Conservation (phyloP, 495 filamentous ascomycete genomes). For the Parathielavia hyrcaniae region DNA sequence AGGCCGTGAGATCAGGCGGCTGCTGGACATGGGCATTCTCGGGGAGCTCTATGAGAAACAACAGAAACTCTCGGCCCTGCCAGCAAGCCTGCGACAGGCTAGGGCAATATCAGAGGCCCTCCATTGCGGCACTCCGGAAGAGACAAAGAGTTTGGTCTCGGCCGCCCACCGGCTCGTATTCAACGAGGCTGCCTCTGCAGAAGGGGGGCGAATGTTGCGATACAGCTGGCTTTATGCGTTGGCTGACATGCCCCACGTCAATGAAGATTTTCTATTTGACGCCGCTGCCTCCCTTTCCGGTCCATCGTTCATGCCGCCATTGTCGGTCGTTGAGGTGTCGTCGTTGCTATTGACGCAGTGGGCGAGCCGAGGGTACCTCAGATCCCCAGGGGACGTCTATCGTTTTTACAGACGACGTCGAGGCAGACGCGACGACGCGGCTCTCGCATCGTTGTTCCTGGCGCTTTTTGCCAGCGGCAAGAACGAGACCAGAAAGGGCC, state of each 20-base stretch:
- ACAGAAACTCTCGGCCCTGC: background rate
- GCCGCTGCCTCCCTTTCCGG: conserved; percentile 8
- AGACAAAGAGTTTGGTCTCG: conserved; percentile 16
- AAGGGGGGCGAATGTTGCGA: conserved; percentile 4
- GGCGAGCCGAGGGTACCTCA: conserved; percentile 26
- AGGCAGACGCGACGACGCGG: conserved; percentile 15
- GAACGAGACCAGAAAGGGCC: background rate
- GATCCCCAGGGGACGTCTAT: background rate
- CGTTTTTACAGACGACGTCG: conserved; percentile 7
- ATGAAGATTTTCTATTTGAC: conserved; percentile 17
- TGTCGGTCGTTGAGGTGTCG: conserved; percentile 22
- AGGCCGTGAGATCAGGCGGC: background rate
- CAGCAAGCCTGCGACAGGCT: conserved; percentile 5
- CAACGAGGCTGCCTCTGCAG: background rate
- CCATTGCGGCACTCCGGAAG: conserved; percentile 2
- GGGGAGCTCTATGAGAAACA: background rate
- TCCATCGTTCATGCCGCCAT: background rate
- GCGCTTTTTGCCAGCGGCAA: conserved; percentile 16
- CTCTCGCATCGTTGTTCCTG: conserved; percentile 27
- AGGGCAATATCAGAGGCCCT: conserved; percentile 11
- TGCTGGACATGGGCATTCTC: conserved; percentile 7
- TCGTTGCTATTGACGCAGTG: conserved; percentile 28
- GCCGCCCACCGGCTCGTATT: conserved; percentile 17
- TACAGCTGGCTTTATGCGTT: conserved; percentile 30
- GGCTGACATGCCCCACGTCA: conserved; percentile 24